Base-by-base conservation (phyloP, 495 filamentous ascomycete species). In the Cladorrhinum samala region DNA sequence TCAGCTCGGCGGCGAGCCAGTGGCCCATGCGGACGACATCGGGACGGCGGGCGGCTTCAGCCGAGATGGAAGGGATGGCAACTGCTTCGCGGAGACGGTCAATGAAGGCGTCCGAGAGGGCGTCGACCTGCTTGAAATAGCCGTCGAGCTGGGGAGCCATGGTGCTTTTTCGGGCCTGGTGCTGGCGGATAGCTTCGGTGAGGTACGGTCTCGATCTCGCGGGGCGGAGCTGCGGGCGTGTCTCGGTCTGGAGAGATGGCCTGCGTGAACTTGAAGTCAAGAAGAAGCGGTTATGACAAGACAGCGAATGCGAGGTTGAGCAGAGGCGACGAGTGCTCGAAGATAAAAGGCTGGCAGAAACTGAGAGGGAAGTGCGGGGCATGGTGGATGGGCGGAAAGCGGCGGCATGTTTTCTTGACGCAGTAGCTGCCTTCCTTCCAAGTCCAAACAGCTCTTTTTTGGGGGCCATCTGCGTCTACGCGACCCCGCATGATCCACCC, bases 11-110 rank as follows among this genome's bases (percentile, higher is more conserved):
- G 57, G 84, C 87, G 52, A 99, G 85, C 62, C 87, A 99, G 53
- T 95, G 78, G 53, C 86, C 94, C 93, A 99, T 99, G 79, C 89
- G 84, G 63, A 98, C 81, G 53, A 98, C 93, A 77, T 96, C 88
- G 53, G 80, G 83, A 37, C 93, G 82, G 64, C 89, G 85, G 58
- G 84, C 84, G 60, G 92, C 89, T 52, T 96, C 91, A 1, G 92
- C 88, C 17, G 91, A 96, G 59, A 99, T 72, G 41, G 93, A 97
- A 4, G 94, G 93, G 55, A 99, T 99, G 38, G 91, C 91, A 53
- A 99, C 92, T 41, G 93, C 93, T 69, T 88, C 82, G 58, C 87
- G 79, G 47, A 98, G 82, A 76, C 94, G 88, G 56, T 95, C 85
- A 65, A 97, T 95, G 77, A 97, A 98, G 59, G 77, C 71, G 57